Evolutionary conservation across 768 basidiomycete genomes (phyloP).

Genomic region (Leccinellum rugosiceps): DNA sequence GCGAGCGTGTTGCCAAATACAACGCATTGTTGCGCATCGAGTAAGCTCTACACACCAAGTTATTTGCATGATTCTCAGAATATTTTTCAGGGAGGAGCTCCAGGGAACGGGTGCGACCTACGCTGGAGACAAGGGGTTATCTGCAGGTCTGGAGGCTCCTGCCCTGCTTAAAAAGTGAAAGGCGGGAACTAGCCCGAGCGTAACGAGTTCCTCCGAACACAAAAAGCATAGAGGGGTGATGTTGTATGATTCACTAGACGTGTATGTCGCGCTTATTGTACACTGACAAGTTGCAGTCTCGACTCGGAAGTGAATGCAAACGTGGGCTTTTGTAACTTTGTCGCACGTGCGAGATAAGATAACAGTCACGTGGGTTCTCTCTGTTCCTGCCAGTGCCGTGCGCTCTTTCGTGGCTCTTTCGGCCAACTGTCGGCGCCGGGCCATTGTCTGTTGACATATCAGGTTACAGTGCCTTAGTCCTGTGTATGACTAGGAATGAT

Average conservation of each 20-base stretch:
- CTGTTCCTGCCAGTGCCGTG: conserved; percentile 8
- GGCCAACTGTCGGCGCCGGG: conserved; percentile 1
- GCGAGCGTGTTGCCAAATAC: conserved; percentile 96
- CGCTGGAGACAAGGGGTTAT: conserved; percentile 78
- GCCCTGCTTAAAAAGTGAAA: conserved; percentile 64
- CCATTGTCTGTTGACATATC: conserved; percentile 2
- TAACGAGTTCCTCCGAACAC: conserved; percentile 3
- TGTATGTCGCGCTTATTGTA: conserved; percentile 22
- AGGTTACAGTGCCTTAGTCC: conserved; percentile 24
- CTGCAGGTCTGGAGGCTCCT: conserved; percentile 71
- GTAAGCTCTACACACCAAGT: conserved; percentile 41
- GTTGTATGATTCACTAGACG: conserved; percentile 31
- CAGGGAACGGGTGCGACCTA: conserved; percentile 57
- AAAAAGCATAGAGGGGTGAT: conserved; percentile 4
- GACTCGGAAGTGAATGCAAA: conserved; percentile 16
- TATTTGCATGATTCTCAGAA: not conserved
- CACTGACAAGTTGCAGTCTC: conserved; percentile 21
- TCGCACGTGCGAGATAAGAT: conserved; percentile 25
- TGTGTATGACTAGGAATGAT: conserved; percentile 19
- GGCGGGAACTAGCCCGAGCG: conserved; percentile 1
- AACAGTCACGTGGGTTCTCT: conserved; percentile 17
- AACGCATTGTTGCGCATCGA: conserved; percentile 88
- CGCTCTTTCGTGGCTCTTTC: not conserved
- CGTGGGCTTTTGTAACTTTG: conserved; percentile 2
- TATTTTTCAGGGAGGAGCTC: conserved; percentile 66